Conservation (phyloP, 192 early-diverging fungal genomes). For the Jimgerdemannia flammicorona region DNA sequence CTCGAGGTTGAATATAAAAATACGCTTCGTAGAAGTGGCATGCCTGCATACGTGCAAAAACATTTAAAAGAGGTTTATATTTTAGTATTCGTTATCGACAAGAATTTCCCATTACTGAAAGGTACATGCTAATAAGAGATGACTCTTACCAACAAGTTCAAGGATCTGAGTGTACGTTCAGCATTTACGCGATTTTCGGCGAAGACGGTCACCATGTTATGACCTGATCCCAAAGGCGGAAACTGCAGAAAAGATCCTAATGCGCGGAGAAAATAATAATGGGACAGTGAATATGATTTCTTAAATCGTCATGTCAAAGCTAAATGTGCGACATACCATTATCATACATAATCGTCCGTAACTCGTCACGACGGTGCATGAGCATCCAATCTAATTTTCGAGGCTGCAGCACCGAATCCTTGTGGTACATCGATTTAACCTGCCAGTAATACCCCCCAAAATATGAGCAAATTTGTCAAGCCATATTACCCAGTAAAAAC, state of each 20-base stretch:
- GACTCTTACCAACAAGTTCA: conserved; percentile 63
- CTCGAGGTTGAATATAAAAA: conserved; percentile 22
- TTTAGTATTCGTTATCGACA: no score
- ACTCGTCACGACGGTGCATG: conserved; percentile 53
- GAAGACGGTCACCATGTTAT: conserved; percentile 51
- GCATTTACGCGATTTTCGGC: conserved; percentile 69
- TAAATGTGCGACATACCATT: conserved; percentile 49
- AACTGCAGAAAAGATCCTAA: conserved; percentile 49
- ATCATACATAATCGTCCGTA: conserved; percentile 70
- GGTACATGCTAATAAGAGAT: not conserved
- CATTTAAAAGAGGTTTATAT: not conserved
- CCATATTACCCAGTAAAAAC: not conserved
- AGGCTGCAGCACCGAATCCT: conserved; percentile 36
- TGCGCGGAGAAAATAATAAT: not conserved
- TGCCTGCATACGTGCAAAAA: conserved; percentile 18
- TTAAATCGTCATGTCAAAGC: not conserved
- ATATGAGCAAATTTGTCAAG: not conserved
- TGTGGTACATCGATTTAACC: conserved; percentile 41
- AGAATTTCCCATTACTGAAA: not conserved
- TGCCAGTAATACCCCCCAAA: conserved; percentile 16
- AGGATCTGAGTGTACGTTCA: conserved; percentile 62
- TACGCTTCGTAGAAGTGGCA: conserved; percentile 27
- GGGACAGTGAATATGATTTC: not conserved
- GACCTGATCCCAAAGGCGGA: conserved; percentile 54
- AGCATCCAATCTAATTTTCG: conserved; percentile 83